Evolutionary conservation across 495 filamentous ascomycete genomes (phyloP), one percentile per base, ranked within the genome.

Genomic region (Penicillium turbatum): DNA sequence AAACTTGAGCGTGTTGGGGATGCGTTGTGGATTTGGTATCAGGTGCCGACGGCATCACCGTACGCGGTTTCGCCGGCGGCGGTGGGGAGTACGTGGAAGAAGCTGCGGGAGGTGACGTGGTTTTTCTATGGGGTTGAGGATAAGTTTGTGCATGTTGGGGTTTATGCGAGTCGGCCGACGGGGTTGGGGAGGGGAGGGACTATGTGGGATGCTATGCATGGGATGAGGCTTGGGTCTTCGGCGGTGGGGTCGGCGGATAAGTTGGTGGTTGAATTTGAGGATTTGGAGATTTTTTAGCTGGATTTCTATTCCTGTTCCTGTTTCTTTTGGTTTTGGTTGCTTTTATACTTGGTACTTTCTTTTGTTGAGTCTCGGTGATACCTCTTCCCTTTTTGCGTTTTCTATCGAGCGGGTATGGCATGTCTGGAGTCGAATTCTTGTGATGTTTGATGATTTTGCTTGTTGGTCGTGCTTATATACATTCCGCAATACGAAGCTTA

Each of bases 81-180:
- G 1, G 68, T 73, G 41, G 72, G 73, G 10, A 71, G 62, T 53
- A 68, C 69, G 31, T 83, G 80, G 80, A 77, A 77, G 69, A 83
- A 83, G 63, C 56, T 83, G 63, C 60, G 80, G 7, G 80, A 83
- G 59, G 78, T 83, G 26, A 80, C 78, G 8, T 81, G 78, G 76
- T 83, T 83, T 59, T 83, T 83, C 56, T 82, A 78, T 62, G 79
- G 79, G 10, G 77, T 82, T 13, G 79, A 83, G 56, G 79, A 83
- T 53, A 83, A 83, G 62, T 76, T 70, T 37, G 69, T 83, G 21
- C 71, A 80, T 52, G 78, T 82, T 26, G 80, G 80, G 4, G 78
- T 79, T 15, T 82, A 82, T 66, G 80, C 80, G 21, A 78, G 76
- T 61, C 71, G 80, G 34, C 80, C 80, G 54, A 76, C 72, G 36